These are phyloP conservation scores for Elasticomyces elasticus DNA, from an alignment of 495 filamentous ascomycete species.

Conservation along the genomic window DNA sequence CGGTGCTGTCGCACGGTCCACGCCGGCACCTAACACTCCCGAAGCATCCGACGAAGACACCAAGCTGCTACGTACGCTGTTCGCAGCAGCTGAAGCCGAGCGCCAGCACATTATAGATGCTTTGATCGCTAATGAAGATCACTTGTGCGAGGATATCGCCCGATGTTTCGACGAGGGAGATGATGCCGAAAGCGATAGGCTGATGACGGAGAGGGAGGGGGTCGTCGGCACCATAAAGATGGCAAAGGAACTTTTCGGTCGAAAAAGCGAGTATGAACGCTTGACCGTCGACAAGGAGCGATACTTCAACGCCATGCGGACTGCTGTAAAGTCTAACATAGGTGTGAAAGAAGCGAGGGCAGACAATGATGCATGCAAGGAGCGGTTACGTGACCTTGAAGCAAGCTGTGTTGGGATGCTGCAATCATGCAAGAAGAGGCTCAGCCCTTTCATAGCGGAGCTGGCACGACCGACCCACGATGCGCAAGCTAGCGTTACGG, in stretches of 20 bases:
- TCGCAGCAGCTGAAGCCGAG: not conserved
- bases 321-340: slow-evolving; percentile 6
- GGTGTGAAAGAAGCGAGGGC: slow-evolving; percentile 1
- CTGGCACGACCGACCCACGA: not conserved
- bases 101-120: not conserved
- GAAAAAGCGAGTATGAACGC: not conserved
- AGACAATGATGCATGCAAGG: slow-evolving; percentile 7
- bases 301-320: slow-evolving; percentile 1
- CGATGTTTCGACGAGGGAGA: slow-evolving; percentile 1
- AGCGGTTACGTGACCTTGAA: slow-evolving; percentile 1
- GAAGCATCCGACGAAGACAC: not conserved
- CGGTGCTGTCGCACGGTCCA: not conserved
- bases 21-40: not conserved
- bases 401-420: slow-evolving; percentile 1
- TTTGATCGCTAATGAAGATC: not conserved
- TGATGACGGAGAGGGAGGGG: not conserved
- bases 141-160: not conserved
- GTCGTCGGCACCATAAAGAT: not conserved
- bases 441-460: slow-evolving; percentile 2
- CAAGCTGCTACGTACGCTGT: slow-evolving; percentile 2
- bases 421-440: not conserved
- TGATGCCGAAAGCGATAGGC: not conserved
- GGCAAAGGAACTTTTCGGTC: slow-evolving; percentile 1
- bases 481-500: not conserved
- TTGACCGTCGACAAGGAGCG: slow-evolving; percentile 11